Percentiles rank a stretch among this genome's conserved stretches.
Conservation (phyloP, 2,329 filamentous ascomycete species). For the Boeremia exigua region DNA sequence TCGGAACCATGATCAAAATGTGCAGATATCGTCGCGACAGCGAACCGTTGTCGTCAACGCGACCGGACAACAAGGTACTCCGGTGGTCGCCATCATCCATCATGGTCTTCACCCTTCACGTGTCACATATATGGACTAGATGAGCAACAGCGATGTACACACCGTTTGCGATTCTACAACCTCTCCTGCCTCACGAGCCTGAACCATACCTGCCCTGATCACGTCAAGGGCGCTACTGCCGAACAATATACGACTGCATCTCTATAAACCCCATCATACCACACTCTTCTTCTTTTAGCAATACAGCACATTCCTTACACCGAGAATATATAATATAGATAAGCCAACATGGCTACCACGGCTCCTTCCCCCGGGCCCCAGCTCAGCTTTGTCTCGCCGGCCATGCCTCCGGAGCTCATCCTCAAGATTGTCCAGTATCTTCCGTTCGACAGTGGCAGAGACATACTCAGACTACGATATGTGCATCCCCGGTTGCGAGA, state of each 20-base stretch:
- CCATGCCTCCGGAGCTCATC: constrained; percentile 38
- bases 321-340: not conserved
- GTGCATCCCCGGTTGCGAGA: constrained; percentile 27
- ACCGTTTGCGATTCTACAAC: not conserved
- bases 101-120: constrained; percentile 32
- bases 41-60: constrained; percentile 1
- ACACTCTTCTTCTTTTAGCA: not conserved
- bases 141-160: not conserved
- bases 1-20: not conserved
- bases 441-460: constrained; percentile 30
- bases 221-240: constrained; percentile 10
- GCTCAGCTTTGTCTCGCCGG: constrained; percentile 21
- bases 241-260: not conserved
- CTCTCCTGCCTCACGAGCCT: not conserved
- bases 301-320: constrained; percentile 1
- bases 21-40: not conserved
- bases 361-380: not conserved
- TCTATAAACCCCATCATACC: not conserved
- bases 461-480: constrained; percentile 24
- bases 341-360: constrained; percentile 16
- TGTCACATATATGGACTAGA: constrained; percentile 14
- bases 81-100: constrained; percentile 27
- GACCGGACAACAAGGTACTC: constrained; percentile 36
- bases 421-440: constrained; percentile 35
- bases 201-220: not conserved